These are phyloP conservation scores for Pseudocercospora musae DNA, from an alignment of 2,329 filamentous ascomycete species.

Conservation along the genomic window DNA sequence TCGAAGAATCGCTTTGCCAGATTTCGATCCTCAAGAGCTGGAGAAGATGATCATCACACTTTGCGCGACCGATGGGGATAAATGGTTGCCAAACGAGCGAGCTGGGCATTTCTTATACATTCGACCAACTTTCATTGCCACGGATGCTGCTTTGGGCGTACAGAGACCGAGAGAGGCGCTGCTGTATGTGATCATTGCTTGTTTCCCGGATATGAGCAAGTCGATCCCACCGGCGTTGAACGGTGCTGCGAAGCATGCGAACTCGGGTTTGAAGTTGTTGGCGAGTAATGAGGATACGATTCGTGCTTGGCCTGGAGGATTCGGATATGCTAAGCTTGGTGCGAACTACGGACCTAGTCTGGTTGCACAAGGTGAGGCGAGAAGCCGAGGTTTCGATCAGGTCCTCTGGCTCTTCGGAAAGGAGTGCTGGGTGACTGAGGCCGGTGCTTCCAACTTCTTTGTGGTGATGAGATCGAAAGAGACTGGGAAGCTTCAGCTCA, in stretches of 20 bases:
- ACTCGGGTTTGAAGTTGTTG: conserved; percentile 61
- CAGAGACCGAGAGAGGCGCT: conserved; percentile 77
- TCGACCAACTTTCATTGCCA: conserved; percentile 82
- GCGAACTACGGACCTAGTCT: conserved; percentile 90
- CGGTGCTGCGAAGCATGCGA: conserved; percentile 17
- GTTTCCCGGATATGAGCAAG: conserved; percentile 45
- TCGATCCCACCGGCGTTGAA: conserved; percentile 30
- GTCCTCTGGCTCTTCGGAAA: conserved; percentile 89
- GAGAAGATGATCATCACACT: conserved; percentile 71
- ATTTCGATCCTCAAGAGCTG: conserved; percentile 67
- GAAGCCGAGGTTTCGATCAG: conserved; percentile 73
- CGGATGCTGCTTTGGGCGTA: conserved; percentile 75
- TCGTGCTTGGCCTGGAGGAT: conserved; percentile 89
- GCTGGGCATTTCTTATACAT: conserved; percentile 70
- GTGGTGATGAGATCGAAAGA: conserved; percentile 67
- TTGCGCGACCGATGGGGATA: conserved; percentile 67
- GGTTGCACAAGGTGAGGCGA: conserved; percentile 72
- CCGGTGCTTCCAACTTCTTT: conserved; percentile 90
- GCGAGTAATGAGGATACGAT: conserved; percentile 79
- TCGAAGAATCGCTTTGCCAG: conserved; percentile 68
- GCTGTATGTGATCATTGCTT: conserved; percentile 70
- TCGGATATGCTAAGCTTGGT: conserved; percentile 87
- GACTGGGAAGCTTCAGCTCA: conserved; percentile 60
- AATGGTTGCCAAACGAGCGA: conserved; percentile 71
- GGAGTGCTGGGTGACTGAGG: conserved; percentile 78